Evolutionary conservation across 2,329 filamentous ascomycete genomes (phyloP).

Genomic region (Trichoderma asperellum): DNA sequence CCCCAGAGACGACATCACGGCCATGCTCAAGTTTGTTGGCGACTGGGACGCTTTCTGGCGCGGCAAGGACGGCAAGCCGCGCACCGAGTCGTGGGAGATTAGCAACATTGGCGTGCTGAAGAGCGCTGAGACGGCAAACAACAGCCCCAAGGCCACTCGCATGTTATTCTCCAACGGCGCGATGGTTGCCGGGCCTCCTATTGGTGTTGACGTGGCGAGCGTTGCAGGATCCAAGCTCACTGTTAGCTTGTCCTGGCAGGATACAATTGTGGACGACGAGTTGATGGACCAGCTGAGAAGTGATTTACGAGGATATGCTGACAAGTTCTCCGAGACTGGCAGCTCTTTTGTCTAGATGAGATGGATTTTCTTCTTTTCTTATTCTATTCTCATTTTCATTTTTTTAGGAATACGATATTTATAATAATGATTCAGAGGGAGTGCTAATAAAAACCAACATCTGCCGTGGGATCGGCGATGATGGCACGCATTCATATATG

Average conservation of each 20-base stretch:
- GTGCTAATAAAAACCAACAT: background rate
- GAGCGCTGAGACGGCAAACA: background rate
- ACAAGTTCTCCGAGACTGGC: conserved; percentile 35
- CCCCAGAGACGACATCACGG: conserved; percentile 49
- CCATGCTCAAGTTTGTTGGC: conserved; percentile 47
- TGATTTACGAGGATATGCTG: conserved; percentile 41
- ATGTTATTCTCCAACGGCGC: conserved; percentile 56
- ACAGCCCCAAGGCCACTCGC: conserved; percentile 37
- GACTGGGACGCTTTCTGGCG: conserved; percentile 51
- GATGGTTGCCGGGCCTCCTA: conserved; percentile 47
- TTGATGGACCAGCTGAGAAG: conserved; percentile 44
- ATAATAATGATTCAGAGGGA: background rate
- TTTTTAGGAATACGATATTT: background rate
- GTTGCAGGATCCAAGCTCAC: conserved; percentile 47
- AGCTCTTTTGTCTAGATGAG: conserved; percentile 30
- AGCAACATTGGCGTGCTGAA: conserved; percentile 57
- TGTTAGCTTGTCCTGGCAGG: conserved; percentile 54
- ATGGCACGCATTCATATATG: background rate
- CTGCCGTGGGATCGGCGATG: background rate
- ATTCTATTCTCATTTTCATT: background rate
- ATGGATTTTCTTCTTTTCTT: background rate
- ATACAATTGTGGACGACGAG: conserved; percentile 46
- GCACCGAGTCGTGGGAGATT: conserved; percentile 53
- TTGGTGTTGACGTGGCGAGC: conserved; percentile 54
- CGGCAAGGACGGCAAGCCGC: conserved; percentile 48